phyloP scores from a whole-genome alignment of 805 yeast species.

The Cyberlindnera petersonii region DNA sequence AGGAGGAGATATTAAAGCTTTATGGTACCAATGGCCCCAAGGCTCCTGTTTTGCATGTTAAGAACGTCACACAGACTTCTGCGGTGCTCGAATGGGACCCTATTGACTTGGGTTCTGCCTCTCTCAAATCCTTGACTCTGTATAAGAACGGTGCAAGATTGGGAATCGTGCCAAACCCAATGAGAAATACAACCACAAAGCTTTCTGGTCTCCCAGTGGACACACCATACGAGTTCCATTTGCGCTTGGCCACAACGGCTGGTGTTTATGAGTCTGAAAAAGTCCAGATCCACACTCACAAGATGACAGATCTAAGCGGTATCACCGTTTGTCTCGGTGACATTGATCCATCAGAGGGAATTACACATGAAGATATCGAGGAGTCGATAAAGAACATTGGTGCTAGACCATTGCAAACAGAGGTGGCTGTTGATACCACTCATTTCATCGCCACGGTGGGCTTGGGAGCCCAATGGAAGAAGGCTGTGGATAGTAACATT shows the following conservation, averaged over 20 bases:
- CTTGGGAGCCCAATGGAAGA: conserved; percentile 67
- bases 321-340: conserved; percentile 89
- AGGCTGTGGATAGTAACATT: conserved; percentile 80
- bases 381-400: conserved; percentile 66
- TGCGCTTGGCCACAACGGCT: conserved; percentile 82
- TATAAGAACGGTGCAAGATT: conserved; percentile 68
- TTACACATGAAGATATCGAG: conserved; percentile 53
- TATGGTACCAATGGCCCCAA: conserved; percentile 75
- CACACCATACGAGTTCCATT: conserved; percentile 71
- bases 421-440: conserved; percentile 86
- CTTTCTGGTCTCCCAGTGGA: conserved; percentile 90
- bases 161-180: conserved; percentile 82
- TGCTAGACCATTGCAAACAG: conserved; percentile 70
- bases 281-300: conserved; percentile 76
- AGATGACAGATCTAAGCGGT: conserved; percentile 93
- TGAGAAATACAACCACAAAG: conserved; percentile 74
- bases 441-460: conserved; percentile 81
- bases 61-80: conserved; percentile 88
- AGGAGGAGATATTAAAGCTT: conserved; percentile 64
- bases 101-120: conserved; percentile 77
- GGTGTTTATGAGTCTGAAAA: conserved; percentile 74
- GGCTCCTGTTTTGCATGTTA: conserved; percentile 61
- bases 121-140: conserved; percentile 67
- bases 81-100: conserved; percentile 95
- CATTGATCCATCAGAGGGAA: conserved; percentile 47